Conservation (phyloP, 768 basidiomycete species). For the Russula vinacea region DNA sequence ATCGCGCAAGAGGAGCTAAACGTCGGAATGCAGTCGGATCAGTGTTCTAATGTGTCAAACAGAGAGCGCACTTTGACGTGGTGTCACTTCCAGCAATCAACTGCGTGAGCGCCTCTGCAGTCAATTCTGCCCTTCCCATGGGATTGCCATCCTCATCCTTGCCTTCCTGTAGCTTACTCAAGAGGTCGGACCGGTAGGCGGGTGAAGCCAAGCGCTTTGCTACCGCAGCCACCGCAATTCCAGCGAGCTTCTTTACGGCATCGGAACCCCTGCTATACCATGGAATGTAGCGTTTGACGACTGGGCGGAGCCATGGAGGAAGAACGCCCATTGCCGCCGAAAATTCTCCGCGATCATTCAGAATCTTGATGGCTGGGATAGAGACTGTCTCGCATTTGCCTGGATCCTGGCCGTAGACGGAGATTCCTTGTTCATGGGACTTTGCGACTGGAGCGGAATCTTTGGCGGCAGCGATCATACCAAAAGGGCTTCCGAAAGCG, state of each 20-base stretch:
- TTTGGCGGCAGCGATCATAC: slow-evolving; percentile 73
- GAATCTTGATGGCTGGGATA: slow-evolving; percentile 77
- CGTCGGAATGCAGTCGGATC: not conserved
- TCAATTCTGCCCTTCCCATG: slow-evolving; percentile 79
- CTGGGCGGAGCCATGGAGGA: slow-evolving; percentile 39
- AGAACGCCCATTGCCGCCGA: slow-evolving; percentile 43
- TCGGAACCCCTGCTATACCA: slow-evolving; percentile 39
- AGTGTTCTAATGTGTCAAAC: slow-evolving; percentile 10
- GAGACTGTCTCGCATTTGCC: slow-evolving; percentile 47
- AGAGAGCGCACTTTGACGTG: slow-evolving; percentile 72
- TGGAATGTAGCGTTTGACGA: slow-evolving; percentile 36
- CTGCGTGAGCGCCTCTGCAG: slow-evolving; percentile 83
- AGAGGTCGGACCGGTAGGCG: slow-evolving; percentile 72
- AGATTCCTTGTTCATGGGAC: slow-evolving; percentile 50
- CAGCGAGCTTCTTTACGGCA: slow-evolving; percentile 39
- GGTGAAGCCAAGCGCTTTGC: slow-evolving; percentile 65
- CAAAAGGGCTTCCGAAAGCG: slow-evolving; percentile 81
- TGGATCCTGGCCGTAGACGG: slow-evolving; percentile 49
- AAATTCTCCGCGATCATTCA: slow-evolving; percentile 46
- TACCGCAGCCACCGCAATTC: slow-evolving; percentile 43
- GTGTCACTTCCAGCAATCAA: slow-evolving; percentile 90
- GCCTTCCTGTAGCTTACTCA: slow-evolving; percentile 75
- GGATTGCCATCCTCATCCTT: slow-evolving; percentile 77
- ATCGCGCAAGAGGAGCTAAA: slow-evolving; percentile 85
- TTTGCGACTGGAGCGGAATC: slow-evolving; percentile 69